Base-by-base conservation (phyloP, 495 filamentous ascomycete genomes). In the Astrothelium macrocarpum region DNA sequence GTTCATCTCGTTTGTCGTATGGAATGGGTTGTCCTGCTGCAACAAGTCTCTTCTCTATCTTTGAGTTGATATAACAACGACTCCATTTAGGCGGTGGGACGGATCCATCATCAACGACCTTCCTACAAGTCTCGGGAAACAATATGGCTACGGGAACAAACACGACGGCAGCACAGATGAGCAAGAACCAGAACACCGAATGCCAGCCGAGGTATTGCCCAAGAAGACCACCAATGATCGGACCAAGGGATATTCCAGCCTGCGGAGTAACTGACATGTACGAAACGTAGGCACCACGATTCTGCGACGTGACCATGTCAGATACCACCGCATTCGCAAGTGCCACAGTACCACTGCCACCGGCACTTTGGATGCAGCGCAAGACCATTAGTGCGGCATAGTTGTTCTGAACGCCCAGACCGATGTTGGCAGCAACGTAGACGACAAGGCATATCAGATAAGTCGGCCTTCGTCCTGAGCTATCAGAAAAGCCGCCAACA, bases 131-230 rank as follows among this genome's bases (percentile, higher is more conserved):
- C 72, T 90, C 88, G 2, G 87, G 87, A n/a, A 88, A 77, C 5
- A 14, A 39, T 14, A 39, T 5, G 14, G 34, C 34, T 11, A 76
- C 67, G 53, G 87, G 34, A 14, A 79, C 53, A 65, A 82, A 85
- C 1, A 80, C 71, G 29, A 84, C 67, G 0, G 76, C 81, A 14
- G 78, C 74, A 31, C 84, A 68, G 56, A 90, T 89, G 59, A 80
- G 77, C 34, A 89, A 76, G 66, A 90, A 90, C 86, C 86, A 90
- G 70, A 91, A 92, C 49, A 89, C 86, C 59, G 81, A 78, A 25
- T 82, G 71, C 88, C 87, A 91, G 0, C 84, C 86, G 0, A 90
- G 75, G 59, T 82, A 87, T 34, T 87, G 78, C 10, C 78, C 74
- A 0, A 90, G 73, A 0, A 89, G 64, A 0, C 87, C 87, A 1